Evolutionary conservation across 1,139 yeast species (phyloP).

Genomic region (Saccharomyces hybrid): DNA sequence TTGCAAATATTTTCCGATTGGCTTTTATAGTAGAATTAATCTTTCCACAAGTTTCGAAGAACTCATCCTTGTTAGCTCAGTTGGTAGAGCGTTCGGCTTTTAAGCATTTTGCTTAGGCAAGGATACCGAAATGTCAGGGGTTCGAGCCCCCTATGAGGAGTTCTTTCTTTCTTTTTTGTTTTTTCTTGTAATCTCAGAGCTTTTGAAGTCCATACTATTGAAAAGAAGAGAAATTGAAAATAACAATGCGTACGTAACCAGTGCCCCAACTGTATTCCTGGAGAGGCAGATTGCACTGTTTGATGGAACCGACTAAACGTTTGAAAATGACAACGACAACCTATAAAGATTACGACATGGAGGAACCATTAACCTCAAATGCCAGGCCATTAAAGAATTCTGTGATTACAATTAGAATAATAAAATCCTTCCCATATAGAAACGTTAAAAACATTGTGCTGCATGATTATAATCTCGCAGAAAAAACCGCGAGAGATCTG

Average conservation of each 20-base stretch:
- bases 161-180: slow-evolving; percentile 13
- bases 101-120: slow-evolving; percentile 25
- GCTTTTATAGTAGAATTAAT: too few species aligned
- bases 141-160: slow-evolving; percentile 37
- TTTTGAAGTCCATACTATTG: not conserved
- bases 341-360: slow-evolving; percentile 18
- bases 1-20: too few species aligned
- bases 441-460: slow-evolving; percentile 78
- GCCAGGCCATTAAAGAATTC: slow-evolving; percentile 39
- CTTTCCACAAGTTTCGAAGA: slow-evolving; percentile 7
- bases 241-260: not conserved
- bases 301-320: not conserved
- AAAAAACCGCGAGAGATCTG: slow-evolving; percentile 59
- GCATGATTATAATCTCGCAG: slow-evolving; percentile 62
- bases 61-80: slow-evolving; percentile 35
- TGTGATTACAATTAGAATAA: slow-evolving; percentile 72
- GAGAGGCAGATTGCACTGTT: not conserved
- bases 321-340: not conserved
- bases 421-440: slow-evolving; percentile 88
- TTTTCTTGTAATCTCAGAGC: not conserved
- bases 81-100: slow-evolving; percentile 34
- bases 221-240: not conserved
- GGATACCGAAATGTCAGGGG: slow-evolving; percentile 36
- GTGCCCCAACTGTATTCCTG: not conserved
- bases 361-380: slow-evolving; percentile 35